A percentile compares a stretch with the other conserved stretches of the same genome.
Conservation (phyloP, 768 basidiomycete species). For the Suillus placidus region DNA sequence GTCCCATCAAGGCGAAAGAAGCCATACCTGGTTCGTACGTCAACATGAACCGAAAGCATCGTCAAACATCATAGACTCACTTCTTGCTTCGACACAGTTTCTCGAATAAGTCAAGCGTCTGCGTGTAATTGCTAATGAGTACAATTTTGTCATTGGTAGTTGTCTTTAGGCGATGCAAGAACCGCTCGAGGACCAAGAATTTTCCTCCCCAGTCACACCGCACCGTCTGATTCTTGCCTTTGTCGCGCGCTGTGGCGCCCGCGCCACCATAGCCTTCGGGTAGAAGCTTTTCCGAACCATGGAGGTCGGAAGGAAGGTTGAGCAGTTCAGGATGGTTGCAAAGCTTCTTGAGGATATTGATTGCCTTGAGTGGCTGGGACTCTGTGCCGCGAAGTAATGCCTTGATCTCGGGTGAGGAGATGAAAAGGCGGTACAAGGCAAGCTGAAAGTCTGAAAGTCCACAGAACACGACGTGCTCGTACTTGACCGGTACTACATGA, state of each 20-base stretch:
- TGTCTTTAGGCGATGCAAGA: conserved; percentile 79
- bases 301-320: conserved; percentile 80
- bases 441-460: conserved; percentile 81
- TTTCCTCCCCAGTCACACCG: conserved; percentile 89
- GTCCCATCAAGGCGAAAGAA: conserved; percentile 94
- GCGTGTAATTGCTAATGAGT: conserved; percentile 95
- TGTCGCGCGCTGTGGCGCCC: conserved; percentile 41
- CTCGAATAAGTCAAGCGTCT: conserved; percentile 92
- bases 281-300: conserved; percentile 78
- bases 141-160: conserved; percentile 94
- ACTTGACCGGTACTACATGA: conserved; percentile 90
- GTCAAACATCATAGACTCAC: conserved; percentile 42
- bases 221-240: conserved; percentile 50
- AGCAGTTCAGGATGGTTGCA: conserved; percentile 95
- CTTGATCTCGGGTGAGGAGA: conserved; percentile 90
- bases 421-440: conserved; percentile 85
- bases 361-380: conserved; percentile 95
- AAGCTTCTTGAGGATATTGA: conserved; percentile 91
- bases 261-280: conserved; percentile 80
- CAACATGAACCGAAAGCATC: conserved; percentile 4
- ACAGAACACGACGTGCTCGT: conserved; percentile 97
- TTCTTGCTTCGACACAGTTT: conserved; percentile 84
- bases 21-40: conserved; percentile 65
- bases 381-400: conserved; percentile 83
- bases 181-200: conserved; percentile 90